Evolutionary conservation across 78 protist species (phyloP).

Genomic region (Isochrysis galbana): DNA sequence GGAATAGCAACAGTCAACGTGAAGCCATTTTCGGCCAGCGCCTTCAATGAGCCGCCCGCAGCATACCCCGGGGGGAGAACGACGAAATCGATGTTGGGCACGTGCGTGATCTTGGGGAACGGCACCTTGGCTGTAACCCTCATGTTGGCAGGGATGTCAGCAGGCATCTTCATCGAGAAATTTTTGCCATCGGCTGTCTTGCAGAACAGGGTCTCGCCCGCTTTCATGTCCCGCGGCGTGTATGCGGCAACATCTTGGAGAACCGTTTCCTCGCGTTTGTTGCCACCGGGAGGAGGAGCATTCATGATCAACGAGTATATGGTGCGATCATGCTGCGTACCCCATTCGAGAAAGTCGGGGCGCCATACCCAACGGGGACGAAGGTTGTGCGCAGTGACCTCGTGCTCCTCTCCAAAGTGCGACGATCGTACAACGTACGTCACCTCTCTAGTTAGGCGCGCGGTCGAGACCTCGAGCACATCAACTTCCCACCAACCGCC

Average conservation of each 20-base stretch:
- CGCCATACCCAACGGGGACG: not conserved
- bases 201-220: not conserved
- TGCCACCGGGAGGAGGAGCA: not conserved
- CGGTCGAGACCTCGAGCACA: not conserved
- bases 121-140: too few relatives aligned
- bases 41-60: too few relatives aligned
- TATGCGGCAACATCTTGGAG: not conserved
- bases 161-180: not conserved
- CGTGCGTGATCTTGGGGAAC: too few relatives aligned
- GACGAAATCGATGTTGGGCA: too few relatives aligned
- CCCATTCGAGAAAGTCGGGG: not conserved
- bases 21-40: too few relatives aligned
- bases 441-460: not conserved
- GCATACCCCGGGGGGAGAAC: too few relatives aligned
- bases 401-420: not conserved
- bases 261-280: not conserved
- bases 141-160: not conserved
- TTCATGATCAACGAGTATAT: not conserved
- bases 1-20: too few relatives aligned
- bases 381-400: not conserved
- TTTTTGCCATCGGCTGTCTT: not conserved
- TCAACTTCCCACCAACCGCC: not conserved
- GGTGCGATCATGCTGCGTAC: not conserved
- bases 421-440: too few relatives aligned
- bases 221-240: not conserved